A percentile compares a stretch with the other conserved stretches of the same genome.
Evolutionary conservation across 2,329 filamentous ascomycete genomes (phyloP).

Genomic region (Daldinia eschscholtzii): DNA sequence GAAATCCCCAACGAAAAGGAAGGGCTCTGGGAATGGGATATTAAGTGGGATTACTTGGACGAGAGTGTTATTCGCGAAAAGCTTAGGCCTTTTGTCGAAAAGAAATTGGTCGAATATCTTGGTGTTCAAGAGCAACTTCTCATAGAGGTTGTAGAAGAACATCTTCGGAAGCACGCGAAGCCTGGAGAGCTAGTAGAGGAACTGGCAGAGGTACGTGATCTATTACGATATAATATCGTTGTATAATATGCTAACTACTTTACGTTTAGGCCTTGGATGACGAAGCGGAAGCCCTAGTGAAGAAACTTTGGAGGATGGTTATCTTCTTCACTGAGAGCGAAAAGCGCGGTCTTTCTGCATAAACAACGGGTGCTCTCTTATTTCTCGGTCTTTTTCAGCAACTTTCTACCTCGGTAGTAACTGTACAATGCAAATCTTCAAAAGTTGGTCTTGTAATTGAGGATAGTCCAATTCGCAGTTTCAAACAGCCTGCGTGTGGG

Average conservation of each 20-base stretch:
- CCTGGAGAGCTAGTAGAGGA: constrained; percentile 88
- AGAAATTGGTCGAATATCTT: constrained; percentile 97
- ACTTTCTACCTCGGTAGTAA: constrained; percentile 5
- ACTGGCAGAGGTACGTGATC: constrained; percentile 78
- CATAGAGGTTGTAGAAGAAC: constrained; percentile 91
- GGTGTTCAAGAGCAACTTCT: constrained; percentile 97
- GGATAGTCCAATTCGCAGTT: background rate
- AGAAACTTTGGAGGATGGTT: constrained; percentile 98
- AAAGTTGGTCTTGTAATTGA: background rate
- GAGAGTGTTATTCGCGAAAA: constrained; percentile 85
- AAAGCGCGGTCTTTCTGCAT: constrained; percentile 85
- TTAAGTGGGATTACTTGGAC: constrained; percentile 93
- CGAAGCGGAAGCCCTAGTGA: constrained; percentile 91
- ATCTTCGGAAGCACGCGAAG: constrained; percentile 79
- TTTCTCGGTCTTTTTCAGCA: background rate
- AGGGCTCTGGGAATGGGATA: constrained; percentile 89
- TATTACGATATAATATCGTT: constrained; percentile 2
- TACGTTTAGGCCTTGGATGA: constrained; percentile 82
- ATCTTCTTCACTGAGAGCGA: constrained; percentile 98
- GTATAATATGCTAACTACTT: constrained; percentile 48
- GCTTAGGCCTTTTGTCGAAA: constrained; percentile 93
- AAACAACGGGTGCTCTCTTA: constrained; percentile 37
- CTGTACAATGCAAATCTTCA: constrained; percentile 6
- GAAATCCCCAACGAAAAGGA: constrained; percentile 91
- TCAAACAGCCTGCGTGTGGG: background rate